A percentile compares a stretch with the other conserved stretches of the same genome.
These are phyloP conservation scores for Rhodotorula sp. DNA, from an alignment of 1,284 basidiomycete genomes.

Conservation along the genomic window DNA sequence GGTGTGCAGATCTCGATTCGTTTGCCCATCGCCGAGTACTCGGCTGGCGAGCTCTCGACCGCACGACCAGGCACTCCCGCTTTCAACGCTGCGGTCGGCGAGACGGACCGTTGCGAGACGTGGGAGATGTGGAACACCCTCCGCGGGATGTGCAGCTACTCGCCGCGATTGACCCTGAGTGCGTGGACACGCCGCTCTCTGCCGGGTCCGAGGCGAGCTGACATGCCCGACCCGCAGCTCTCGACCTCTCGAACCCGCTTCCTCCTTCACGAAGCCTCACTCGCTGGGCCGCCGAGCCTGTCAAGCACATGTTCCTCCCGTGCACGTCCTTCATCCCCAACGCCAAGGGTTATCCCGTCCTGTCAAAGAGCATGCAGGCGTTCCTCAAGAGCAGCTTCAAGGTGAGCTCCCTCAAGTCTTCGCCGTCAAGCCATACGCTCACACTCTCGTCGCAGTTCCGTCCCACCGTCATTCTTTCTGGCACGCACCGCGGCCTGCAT, in stretches of 20 bases:
- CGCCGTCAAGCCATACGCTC: background rate
- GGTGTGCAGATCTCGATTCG: constrained; percentile 59
- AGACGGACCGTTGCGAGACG: constrained; percentile 71
- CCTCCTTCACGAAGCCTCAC: constrained; percentile 68
- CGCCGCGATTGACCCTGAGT: constrained; percentile 78
- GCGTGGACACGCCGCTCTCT: background rate
- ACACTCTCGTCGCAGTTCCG: constrained; percentile 25
- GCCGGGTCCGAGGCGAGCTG: constrained; percentile 14
- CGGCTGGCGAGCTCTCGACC: constrained; percentile 42
- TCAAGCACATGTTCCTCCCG: constrained; percentile 83
- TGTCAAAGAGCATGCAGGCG: constrained; percentile 84
- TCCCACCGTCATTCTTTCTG: constrained; percentile 78
- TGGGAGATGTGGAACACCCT: constrained; percentile 99
- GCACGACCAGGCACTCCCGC: constrained; percentile 39
- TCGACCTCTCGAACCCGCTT: constrained; percentile 85
- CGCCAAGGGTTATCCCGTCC: constrained; percentile 92
- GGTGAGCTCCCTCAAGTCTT: constrained; percentile 55
- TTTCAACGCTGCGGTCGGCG: constrained; percentile 45
- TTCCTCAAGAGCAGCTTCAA: constrained; percentile 87
- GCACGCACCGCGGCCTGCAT: constrained; percentile 66
- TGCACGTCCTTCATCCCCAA: constrained; percentile 91
- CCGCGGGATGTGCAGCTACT: constrained; percentile 82
- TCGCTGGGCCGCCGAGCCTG: constrained; percentile 91
- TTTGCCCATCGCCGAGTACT: constrained; percentile 74
- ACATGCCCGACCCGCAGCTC: constrained; percentile 57